phyloP scores from a whole-genome alignment of 139 green algal genomes.

The Auxenochlorella protothecoides region DNA sequence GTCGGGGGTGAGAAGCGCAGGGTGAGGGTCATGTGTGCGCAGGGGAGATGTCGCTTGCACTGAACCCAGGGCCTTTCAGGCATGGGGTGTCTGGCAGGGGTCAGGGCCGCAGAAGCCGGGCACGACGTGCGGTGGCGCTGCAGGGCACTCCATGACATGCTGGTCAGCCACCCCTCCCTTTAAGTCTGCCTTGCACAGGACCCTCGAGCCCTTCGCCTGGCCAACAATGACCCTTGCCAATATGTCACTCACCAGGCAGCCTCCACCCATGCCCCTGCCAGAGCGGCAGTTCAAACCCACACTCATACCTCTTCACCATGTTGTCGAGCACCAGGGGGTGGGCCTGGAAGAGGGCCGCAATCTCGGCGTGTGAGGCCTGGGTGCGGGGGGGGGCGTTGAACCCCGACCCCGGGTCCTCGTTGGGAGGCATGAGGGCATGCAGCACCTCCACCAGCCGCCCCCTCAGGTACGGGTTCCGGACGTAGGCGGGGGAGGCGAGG shows the following conservation, averaged over 20 bases:
- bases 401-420: conserved; percentile 1
- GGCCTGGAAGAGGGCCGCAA: conserved; percentile 61
- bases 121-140: neutral
- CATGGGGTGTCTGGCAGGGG: too few species aligned
- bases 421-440: conserved; percentile 17
- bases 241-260: too few species aligned
- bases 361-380: conserved; percentile 7
- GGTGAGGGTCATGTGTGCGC: too few species aligned
- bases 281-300: too few species aligned
- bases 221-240: too few species aligned
- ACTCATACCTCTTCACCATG: conserved; percentile 43
- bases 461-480: conserved; percentile 78
- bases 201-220: too few species aligned
- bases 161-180: neutral
- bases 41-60: too few species aligned
- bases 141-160: neutral
- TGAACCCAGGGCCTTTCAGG: too few species aligned
- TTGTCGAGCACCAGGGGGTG: conserved; percentile 66
- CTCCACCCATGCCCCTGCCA: too few species aligned
- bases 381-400: neutral
- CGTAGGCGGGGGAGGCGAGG: conserved; percentile 45
- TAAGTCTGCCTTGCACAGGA: neutral
- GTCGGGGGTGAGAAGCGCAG: neutral
- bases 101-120: conserved; percentile 9
- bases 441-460: conserved; percentile 76